These are phyloP conservation scores for Cucumis sativus DNA, from an alignment of 306 rosid genomes.

Conservation along the genomic window DNA sequence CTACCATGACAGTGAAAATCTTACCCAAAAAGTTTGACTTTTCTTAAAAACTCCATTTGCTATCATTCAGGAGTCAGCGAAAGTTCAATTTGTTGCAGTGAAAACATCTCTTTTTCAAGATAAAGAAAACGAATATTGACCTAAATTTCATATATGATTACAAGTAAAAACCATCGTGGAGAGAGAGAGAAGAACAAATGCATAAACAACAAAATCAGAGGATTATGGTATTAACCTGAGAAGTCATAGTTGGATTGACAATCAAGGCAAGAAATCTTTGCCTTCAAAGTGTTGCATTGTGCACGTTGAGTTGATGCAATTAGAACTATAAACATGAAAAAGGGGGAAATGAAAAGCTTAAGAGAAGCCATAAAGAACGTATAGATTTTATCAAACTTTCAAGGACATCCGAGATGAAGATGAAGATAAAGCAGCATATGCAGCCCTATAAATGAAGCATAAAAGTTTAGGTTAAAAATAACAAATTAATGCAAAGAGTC, in stretches of 20 bases:
- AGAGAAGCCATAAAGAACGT: background rate
- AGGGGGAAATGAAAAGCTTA: background rate
- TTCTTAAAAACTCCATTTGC: too few species aligned
- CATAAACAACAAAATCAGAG: background rate
- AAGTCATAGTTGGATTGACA: background rate
- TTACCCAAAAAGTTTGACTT: too few species aligned
- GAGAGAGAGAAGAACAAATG: background rate
- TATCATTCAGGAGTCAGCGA: too few species aligned
- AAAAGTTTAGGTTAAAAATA: background rate
- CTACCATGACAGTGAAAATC: too few species aligned
- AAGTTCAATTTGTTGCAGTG: too few species aligned
- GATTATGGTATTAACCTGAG: background rate
- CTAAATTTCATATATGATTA: too few species aligned
- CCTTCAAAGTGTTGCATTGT: background rate
- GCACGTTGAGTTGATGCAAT: background rate
- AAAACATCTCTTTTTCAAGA: too few species aligned
- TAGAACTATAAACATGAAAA: background rate
- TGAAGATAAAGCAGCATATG: background rate
- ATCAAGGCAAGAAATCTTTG: conserved; percentile 2
- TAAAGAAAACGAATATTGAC: too few species aligned
- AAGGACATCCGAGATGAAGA: background rate
- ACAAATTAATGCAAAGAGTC: background rate
- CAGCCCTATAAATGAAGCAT: background rate
- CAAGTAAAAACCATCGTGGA: too few species aligned
- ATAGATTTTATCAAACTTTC: background rate